Percentiles rank a stretch among this genome's conserved stretches.
Evolutionary conservation across 2,329 filamentous ascomycete species (phyloP).

Genomic region (Septoria petroselini): DNA sequence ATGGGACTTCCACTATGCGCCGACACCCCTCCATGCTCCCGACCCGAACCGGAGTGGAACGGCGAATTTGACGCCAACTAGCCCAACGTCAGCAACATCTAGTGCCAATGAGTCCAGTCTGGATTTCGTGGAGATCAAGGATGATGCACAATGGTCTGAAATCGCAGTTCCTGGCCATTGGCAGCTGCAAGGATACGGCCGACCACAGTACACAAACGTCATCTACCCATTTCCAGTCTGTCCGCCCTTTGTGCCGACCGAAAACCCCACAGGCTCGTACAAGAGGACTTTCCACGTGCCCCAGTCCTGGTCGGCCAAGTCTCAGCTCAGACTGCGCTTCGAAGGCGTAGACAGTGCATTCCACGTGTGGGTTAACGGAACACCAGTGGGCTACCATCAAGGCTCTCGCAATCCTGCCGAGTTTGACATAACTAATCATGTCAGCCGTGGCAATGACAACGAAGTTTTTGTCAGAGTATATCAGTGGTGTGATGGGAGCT

Average conservation of each 20-base stretch:
- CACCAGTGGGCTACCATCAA: slow-evolving; percentile 63
- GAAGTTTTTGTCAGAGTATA: slow-evolving; percentile 61
- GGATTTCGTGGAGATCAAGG: not conserved
- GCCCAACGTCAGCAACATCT: not conserved
- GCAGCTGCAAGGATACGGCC: slow-evolving; percentile 68
- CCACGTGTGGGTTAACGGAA: slow-evolving; percentile 64
- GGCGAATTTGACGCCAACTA: too few species aligned
- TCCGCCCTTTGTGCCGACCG: slow-evolving; percentile 59
- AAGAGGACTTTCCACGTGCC: slow-evolving; percentile 55
- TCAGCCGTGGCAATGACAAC: slow-evolving; percentile 51
- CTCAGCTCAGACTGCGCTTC: slow-evolving; percentile 61
- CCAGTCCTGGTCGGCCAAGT: slow-evolving; percentile 42
- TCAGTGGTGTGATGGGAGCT: slow-evolving; percentile 65
- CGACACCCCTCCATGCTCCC: slow-evolving; percentile 19
- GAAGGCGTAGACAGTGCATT: slow-evolving; percentile 70
- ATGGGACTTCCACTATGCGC: slow-evolving; percentile 22
- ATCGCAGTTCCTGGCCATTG: slow-evolving; percentile 65
- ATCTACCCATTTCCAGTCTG: slow-evolving; percentile 63
- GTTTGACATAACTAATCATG: slow-evolving; percentile 59
- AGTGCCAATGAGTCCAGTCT: not conserved
- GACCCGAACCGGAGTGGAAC: not conserved
- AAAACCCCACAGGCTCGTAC: slow-evolving; percentile 64
- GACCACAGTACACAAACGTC: slow-evolving; percentile 66
- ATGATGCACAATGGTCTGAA: slow-evolving; percentile 43
- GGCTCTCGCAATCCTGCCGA: slow-evolving; percentile 66